Conservation (phyloP, 2,329 filamentous ascomycete genomes). For the Fusarium nodosum region DNA sequence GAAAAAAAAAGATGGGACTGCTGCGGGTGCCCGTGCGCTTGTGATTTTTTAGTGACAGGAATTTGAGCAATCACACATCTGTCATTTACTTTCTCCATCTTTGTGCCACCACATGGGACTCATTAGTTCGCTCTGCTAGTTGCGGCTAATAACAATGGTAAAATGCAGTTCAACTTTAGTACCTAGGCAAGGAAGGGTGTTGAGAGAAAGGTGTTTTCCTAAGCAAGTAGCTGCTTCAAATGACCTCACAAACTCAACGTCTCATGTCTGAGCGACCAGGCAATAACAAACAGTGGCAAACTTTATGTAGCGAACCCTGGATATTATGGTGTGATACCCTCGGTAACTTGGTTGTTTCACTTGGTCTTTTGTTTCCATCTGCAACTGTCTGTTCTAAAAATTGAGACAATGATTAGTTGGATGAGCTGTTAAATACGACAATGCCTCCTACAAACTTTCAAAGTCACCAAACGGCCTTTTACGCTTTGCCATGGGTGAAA, state of each 20-base stretch:
- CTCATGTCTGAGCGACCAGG: not conserved
- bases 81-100: not conserved
- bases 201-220: not conserved
- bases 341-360: not conserved
- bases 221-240: not conserved
- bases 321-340: not conserved
- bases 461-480: not conserved
- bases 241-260: not conserved
- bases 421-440: not conserved
- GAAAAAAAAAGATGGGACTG: conserved; percentile 1
- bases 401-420: not conserved
- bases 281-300: not conserved
- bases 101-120: conserved; percentile 8
- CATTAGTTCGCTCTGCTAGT: not conserved
- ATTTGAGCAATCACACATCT: conserved; percentile 1
- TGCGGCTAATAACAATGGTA: not conserved
- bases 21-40: not conserved
- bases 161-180: too few species aligned
- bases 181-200: too few species aligned
- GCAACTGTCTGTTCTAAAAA: not conserved
- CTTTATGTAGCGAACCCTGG: not conserved
- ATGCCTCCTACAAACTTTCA: not conserved
- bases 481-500: not conserved
- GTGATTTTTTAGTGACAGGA: not conserved
- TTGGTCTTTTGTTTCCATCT: not conserved